A percentile compares a stretch with the other conserved stretches of the same genome.
These are phyloP conservation scores for Coemansia sp. DNA, from an alignment of 192 early-diverging fungal species.

Conservation along the genomic window DNA sequence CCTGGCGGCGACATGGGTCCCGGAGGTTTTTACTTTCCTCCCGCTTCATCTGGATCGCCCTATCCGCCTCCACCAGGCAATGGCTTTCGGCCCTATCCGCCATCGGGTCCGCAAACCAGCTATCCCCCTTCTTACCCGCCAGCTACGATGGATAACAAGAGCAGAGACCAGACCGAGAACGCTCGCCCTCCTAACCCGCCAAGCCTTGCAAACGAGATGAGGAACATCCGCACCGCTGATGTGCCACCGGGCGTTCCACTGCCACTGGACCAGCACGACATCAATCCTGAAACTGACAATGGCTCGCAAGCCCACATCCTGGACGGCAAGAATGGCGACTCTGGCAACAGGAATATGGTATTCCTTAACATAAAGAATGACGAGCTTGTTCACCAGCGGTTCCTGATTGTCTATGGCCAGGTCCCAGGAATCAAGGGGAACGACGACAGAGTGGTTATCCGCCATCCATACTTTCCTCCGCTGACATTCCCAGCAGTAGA, in stretches of 20 bases:
- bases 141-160: not conserved
- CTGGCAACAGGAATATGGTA: conserved; percentile 16
- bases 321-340: not conserved
- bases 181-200: not conserved
- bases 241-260: conserved; percentile 34
- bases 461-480: conserved; percentile 56
- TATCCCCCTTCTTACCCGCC: conserved; percentile 2
- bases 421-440: conserved; percentile 29
- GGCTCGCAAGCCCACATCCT: conserved; percentile 14
- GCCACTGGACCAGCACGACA: conserved; percentile 43
- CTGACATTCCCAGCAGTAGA: conserved; percentile 57
- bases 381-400: conserved; percentile 54
- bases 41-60: not conserved
- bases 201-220: not conserved
- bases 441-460: conserved; percentile 37
- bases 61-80: conserved; percentile 15
- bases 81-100: conserved; percentile 19
- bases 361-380: conserved; percentile 44
- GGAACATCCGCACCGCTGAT: not conserved
- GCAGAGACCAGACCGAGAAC: not conserved
- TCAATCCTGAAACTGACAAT: conserved; percentile 17
- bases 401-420: conserved; percentile 50
- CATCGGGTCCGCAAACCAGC: not conserved
- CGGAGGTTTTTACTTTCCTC: conserved; percentile 21
- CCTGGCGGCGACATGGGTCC: conserved; percentile 18